phyloP scores from a whole-genome alignment of 768 basidiomycete genomes.

The Lentinula lateritia region DNA sequence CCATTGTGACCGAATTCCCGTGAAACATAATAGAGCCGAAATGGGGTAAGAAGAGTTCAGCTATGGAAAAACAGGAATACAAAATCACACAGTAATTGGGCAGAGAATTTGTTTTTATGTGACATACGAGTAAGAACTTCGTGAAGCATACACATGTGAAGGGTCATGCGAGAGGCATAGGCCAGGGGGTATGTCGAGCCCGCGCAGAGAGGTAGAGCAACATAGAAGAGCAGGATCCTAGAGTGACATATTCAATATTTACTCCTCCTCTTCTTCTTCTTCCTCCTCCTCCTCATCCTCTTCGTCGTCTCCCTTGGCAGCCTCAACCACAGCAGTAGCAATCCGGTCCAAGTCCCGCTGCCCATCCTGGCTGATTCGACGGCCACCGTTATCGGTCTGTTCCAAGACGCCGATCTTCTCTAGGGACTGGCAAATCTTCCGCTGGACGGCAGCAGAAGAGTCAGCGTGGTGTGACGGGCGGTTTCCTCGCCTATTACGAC shows the following conservation, averaged over 20 bases:
- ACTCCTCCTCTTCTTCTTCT: slow-evolving; percentile 56
- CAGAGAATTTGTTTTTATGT: not conserved
- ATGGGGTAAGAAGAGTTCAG: no score
- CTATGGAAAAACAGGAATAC: no score
- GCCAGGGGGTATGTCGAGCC: not conserved
- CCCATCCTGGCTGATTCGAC: slow-evolving; percentile 95
- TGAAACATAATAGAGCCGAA: no score
- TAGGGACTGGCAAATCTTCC: slow-evolving; percentile 92
- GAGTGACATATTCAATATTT: slow-evolving; percentile 17
- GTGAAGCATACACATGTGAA: not conserved
- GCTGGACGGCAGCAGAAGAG: slow-evolving; percentile 83
- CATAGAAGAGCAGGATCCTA: not conserved
- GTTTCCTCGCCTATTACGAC: slow-evolving; percentile 92
- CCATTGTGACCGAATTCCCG: no score
- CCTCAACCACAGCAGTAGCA: slow-evolving; percentile 84
- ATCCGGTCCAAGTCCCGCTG: slow-evolving; percentile 94
- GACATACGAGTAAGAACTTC: not conserved
- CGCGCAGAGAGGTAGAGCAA: not conserved
- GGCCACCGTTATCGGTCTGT: slow-evolving; percentile 87
- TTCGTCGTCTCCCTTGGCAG: slow-evolving; percentile 65
- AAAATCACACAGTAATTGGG: not conserved
- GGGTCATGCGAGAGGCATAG: not conserved
- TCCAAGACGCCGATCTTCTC: slow-evolving; percentile 99
- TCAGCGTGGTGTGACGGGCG: slow-evolving; percentile 93
- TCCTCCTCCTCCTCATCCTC: slow-evolving; percentile 71